Evolutionary conservation across 257 asterid genomes (phyloP), one percentile per base, ranked within the genome.

Genomic region (Ajuga chamaepitys): DNA sequence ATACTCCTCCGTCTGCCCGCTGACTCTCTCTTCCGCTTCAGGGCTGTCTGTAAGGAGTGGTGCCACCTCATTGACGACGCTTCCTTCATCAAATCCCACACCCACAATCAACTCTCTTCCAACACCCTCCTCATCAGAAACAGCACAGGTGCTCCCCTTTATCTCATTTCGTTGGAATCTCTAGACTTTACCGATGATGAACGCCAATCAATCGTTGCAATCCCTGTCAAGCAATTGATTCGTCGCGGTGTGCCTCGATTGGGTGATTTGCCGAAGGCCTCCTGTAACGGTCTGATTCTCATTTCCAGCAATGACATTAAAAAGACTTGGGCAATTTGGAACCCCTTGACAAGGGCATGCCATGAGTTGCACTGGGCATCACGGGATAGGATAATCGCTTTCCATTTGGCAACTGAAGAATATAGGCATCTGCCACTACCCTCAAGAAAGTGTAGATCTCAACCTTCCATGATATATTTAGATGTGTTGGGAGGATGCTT

Each of bases 401-500:
- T 64, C 1, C 14, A 50, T 64, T 25, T 64, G 2, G 35, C 16
- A 38, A 50, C 38, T 9, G 70, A 64, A 21, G 16, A 32, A 9
- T 25, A 32, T 38, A 5, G 20, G 26, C 9, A 4, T 34, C 24
- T 56, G 44, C 44, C 35, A 16, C 3, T 7, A 25, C 67, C 55
- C 1, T 32, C 67, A 10, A 6, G 30, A 20, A 52, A 34, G 13
- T 9, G 8, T 1, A 9, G 20, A 5, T 9, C 7, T 8, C 3
- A 1, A 0, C 0, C 0, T 1, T 2, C 0, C 3, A 4, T 1
- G 7, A 4, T 4, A 22, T 5, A 11, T 11, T 6, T 46, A 17
- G 30, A 47, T 28, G 57, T 44, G 13, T 28, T 63, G 69, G 69
- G 34, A 18, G 59, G 59, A 9, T 48, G 69, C 48, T 64, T 64